Evolutionary conservation across 169 alveolate species (phyloP), one percentile per base, ranked within the genome.

Genomic region (Eimeria mitis): DNA sequence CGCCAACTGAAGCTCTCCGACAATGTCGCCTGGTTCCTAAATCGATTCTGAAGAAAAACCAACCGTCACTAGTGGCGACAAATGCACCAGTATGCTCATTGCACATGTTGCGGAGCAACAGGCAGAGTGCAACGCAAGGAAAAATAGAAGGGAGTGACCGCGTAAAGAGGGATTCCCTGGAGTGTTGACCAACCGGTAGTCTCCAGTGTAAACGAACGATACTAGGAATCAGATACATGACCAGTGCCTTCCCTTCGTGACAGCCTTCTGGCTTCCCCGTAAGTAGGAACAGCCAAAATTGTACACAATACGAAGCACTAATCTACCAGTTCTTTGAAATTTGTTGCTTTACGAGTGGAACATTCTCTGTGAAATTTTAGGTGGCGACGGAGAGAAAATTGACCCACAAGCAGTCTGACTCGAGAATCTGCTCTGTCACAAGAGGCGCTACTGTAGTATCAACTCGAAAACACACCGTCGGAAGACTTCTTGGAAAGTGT

Each of bases 31-130:
- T 34, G 34, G 47, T 40, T 5, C 90, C 76, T 0, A 52, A 40
- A 16, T n/a, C 90, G 13, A 83, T 83, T 23, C 90, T 83, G 21
- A 83, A 54, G 76, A 83, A 40, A n/a, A 83, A n/a, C 47, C 89
- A 83, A 40, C 70, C 40, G 40, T 34, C 76, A 13, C 11, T 9
- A 8, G 56, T 34, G 63, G 37, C 56, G n/a, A 11, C 34, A 13
- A 19, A 83, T 56, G 54, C 4, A 19, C n/a, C 70, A 47, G 68
- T 49, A 47, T 47, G 61, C 47, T 78, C 89, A 7, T 14, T 1
- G 89, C 7, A 78, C 40, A 42, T 49, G 37, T 7, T 78, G 47
- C 0, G 42, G 44, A 9, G 65, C 40, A 21, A 9, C 59, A 0
- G 40, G 25, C 87, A 49, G 34, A 37, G 34, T 42, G 52, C 54